Evolutionary conservation across 2,329 filamentous ascomycete genomes (phyloP), one percentile per base, ranked within the genome.

Genomic region (Calonectria hongkongensis): DNA sequence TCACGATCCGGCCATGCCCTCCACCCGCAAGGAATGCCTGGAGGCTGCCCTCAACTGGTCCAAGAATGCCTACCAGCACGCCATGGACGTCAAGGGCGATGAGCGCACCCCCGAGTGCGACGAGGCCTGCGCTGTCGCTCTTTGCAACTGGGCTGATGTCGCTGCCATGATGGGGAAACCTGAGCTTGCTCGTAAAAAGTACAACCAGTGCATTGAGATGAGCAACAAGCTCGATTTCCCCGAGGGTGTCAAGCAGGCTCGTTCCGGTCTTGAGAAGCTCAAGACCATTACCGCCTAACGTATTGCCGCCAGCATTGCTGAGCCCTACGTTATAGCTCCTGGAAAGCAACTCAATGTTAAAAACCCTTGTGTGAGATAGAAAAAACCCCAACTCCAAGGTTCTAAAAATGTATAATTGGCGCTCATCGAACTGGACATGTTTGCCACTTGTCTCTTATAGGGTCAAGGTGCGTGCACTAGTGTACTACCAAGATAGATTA

Each of bases 111-210:
- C 92, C 63, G 95, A 98, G 80, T 98, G 96, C 80, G 95, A 98
- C 82, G 84, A 93, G 69, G 94, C 93, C 1, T 98, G 96, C 80
- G 94, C 93, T 2, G 94, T 93, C 7, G 94, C 96, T 9, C 92
- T 94, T n/a, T 94, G 95, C 83, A 98, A 97, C 81, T 89, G 98
- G 66, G 96, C 92, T 28, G 94, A 97, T 79, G 93, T 98, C 77
- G 93, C 94, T 0, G 92, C 94, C 76, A 92, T 97, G 89, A 85
- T 92, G 72, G 93, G 93, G 1, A 89, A 94, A 78, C 79, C 87
- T 1, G 86, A 86, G 4, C 89, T 94, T 76, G 95, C 96, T 2
- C 88, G 89, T 78, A 88, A 87, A 77, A 90, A 90, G 80, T 98
- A 94, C 80, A 85, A 88, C 67, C 90, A 97, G 81, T 93, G 94